Percentiles rank a stretch among this genome's conserved stretches.
Evolutionary conservation across 305 asterid species (phyloP).

Genomic region (Withania somnifera): DNA sequence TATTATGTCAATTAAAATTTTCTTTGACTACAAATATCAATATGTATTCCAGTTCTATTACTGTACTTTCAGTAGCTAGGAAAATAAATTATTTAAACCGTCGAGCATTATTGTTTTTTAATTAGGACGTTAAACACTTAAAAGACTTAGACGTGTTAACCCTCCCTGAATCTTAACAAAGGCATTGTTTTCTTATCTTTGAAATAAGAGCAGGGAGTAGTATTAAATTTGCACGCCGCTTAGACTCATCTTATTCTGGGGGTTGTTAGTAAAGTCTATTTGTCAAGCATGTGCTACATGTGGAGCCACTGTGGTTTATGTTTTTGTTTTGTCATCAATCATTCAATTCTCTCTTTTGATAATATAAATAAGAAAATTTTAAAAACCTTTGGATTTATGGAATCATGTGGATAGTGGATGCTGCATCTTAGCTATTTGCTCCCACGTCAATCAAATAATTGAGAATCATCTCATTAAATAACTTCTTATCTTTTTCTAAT

Average conservation of each 20-base stretch:
- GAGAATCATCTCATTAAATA: not conserved
- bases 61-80: too few relatives aligned
- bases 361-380: not conserved
- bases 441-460: not conserved
- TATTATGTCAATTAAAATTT: too few relatives aligned
- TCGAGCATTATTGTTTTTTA: too few relatives aligned
- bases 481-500: not conserved
- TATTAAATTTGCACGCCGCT: not conserved
- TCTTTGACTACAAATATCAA: too few relatives aligned
- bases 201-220: too few relatives aligned
- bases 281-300: constrained; percentile 13
- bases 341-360: not conserved
- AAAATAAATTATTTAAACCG: too few relatives aligned
- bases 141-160: too few relatives aligned
- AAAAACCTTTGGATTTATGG: not conserved
- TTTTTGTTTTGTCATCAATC: constrained; percentile 3
- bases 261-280: not conserved
- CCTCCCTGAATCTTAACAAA: too few relatives aligned
- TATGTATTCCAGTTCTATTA: too few relatives aligned
- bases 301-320: constrained; percentile 5
- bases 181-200: too few relatives aligned
- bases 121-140: too few relatives aligned
- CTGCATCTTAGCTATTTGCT: not conserved
- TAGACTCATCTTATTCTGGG: too few relatives aligned
- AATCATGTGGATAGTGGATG: not conserved